phyloP scores from a whole-genome alignment of 768 basidiomycete species.

The Suillus bovinus region DNA sequence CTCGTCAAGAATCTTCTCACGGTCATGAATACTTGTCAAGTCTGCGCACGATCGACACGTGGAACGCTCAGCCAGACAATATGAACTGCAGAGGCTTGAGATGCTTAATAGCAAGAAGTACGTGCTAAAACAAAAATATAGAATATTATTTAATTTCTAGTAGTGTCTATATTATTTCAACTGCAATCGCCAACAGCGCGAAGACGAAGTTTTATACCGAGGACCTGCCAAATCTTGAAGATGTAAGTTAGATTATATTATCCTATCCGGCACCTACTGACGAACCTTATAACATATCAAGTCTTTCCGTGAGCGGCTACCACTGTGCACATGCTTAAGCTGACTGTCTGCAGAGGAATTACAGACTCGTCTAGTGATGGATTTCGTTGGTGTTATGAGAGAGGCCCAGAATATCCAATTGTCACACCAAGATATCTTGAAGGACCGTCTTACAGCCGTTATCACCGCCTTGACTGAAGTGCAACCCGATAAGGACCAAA shows the following conservation, averaged over 20 bases:
- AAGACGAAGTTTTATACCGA: constrained; percentile 73
- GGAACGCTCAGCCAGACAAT: constrained; percentile 70
- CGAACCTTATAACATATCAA: constrained; percentile 30
- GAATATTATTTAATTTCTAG: neutral
- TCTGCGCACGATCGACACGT: constrained; percentile 68
- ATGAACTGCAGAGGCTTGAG: constrained; percentile 72
- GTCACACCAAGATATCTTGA: constrained; percentile 59
- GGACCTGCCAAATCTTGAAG: constrained; percentile 67
- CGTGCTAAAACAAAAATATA: constrained; percentile 12
- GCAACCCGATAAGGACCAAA: constrained; percentile 61
- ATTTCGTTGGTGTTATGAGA: constrained; percentile 53
- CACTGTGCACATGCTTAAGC: neutral
- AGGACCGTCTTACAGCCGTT: constrained; percentile 47
- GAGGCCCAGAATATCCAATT: constrained; percentile 61
- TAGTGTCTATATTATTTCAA: constrained; percentile 61
- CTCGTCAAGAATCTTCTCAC: neutral
- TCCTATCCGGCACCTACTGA: constrained; percentile 13
- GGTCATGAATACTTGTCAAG: neutral
- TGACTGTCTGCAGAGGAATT: constrained; percentile 52
- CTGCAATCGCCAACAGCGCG: constrained; percentile 62
- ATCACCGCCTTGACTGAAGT: constrained; percentile 52
- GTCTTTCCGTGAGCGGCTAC: constrained; percentile 61
- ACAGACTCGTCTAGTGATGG: constrained; percentile 60
- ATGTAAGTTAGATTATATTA: constrained; percentile 49
- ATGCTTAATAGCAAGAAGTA: constrained; percentile 87